These are phyloP conservation scores for Cyphellophora europaea DNA, from an alignment of 2,329 filamentous ascomycete species.

Conservation along the genomic window DNA sequence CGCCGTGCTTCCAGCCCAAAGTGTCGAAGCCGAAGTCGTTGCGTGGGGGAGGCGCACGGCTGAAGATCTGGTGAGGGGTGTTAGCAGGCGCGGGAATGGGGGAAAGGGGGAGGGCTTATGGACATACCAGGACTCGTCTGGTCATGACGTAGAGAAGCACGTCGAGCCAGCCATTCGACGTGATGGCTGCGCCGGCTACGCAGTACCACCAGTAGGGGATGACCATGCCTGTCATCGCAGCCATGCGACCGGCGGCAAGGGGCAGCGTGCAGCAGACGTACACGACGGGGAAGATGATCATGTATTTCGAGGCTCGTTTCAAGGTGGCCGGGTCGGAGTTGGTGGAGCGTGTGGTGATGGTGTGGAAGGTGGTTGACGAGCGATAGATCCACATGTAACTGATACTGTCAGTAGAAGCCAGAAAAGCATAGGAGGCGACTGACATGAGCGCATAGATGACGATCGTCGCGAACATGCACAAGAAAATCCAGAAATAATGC, in stretches of 20 bases:
- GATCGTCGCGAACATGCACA: constrained; percentile 42
- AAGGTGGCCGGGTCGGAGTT: constrained; percentile 24
- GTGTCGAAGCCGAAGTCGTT: constrained; percentile 15
- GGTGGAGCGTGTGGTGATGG: not conserved
- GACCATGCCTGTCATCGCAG: constrained; percentile 25
- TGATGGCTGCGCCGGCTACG: constrained; percentile 46
- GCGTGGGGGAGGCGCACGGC: constrained; percentile 31
- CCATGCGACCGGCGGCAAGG: constrained; percentile 41
- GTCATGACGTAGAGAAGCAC: constrained; percentile 50
- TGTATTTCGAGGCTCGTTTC: constrained; percentile 35
- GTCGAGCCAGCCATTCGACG: constrained; percentile 50
- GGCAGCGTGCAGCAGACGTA: constrained; percentile 59
- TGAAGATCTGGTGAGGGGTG: constrained; percentile 29
- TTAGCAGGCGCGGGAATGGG: too few species aligned
- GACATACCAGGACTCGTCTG: constrained; percentile 36
- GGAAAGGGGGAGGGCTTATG: not conserved
- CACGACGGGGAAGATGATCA: constrained; percentile 37
- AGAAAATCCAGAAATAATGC: constrained; percentile 47
- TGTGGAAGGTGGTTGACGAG: not conserved
- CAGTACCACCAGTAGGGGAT: constrained; percentile 36
- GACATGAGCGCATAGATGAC: constrained; percentile 36
- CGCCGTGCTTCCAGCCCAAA: constrained; percentile 10
- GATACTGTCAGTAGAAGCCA: constrained; percentile 15
- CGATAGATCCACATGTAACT: not conserved
- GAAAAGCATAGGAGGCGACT: constrained; percentile 37